These are phyloP conservation scores for Blakeslea trispora DNA, from an alignment of 371 early-diverging fungal genomes.

Conservation along the genomic window DNA sequence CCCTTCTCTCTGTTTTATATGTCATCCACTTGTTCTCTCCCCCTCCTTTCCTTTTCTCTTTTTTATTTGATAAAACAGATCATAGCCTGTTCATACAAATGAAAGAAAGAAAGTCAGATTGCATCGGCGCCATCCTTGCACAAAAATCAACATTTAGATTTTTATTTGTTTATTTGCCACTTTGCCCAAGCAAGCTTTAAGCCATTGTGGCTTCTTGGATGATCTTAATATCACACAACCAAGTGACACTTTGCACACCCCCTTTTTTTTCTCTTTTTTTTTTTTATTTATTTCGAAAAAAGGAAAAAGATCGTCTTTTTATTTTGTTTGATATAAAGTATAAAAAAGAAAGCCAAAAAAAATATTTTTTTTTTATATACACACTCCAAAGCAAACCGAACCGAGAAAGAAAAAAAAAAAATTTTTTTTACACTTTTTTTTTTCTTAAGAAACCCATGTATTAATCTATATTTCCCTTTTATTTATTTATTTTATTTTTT, in stretches of 20 bases:
- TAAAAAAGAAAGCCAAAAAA: not conserved
- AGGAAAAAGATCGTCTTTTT: too few relatives aligned
- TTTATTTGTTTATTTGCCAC: not conserved
- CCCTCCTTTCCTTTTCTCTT: not conserved
- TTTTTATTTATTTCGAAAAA: too few relatives aligned
- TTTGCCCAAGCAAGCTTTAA: not conserved
- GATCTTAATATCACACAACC: too few relatives aligned
- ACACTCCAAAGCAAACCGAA: not conserved
- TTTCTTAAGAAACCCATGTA: conserved; percentile 1
- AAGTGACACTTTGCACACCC: too few relatives aligned
- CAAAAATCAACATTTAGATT: conserved; percentile 7
- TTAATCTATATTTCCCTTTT: conserved; percentile 5
- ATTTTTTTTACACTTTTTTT: not conserved
- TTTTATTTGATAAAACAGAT: not conserved
- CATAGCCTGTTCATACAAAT: not conserved
- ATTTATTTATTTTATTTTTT: conserved; percentile 5
- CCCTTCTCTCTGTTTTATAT: conserved; percentile 9
- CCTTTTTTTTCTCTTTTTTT: too few relatives aligned
- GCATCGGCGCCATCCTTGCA: conserved; percentile 11
- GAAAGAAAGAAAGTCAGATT: conserved; percentile 14
- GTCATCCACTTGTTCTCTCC: not conserved
- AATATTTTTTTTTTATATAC: conserved; percentile 6
- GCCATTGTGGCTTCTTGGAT: too few relatives aligned
- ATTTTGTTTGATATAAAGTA: too few relatives aligned
- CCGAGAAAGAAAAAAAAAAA: conserved; percentile 3